These are phyloP conservation scores for Vaccinium vitisidaea DNA, from an alignment of 148 eudicot genomes.

Conservation along the genomic window DNA sequence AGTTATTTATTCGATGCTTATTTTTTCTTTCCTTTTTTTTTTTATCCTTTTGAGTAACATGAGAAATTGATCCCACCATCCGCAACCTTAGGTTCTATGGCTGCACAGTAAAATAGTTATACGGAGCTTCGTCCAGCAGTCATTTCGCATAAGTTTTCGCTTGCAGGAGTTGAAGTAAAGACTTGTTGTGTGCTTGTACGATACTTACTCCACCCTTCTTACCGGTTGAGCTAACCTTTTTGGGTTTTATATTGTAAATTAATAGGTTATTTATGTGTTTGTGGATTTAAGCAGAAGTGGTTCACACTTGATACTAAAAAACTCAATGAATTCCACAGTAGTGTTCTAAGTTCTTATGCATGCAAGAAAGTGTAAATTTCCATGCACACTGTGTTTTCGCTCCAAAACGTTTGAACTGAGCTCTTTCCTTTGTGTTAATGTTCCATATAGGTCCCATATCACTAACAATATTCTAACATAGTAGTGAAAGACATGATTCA, in stretches of 20 bases:
- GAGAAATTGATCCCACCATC: not conserved
- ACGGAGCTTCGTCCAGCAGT: not conserved
- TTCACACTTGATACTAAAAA: not conserved
- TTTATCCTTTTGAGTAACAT: not conserved
- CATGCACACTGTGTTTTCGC: not conserved
- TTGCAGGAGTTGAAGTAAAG: not conserved
- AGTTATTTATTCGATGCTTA: not conserved
- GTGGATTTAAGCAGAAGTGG: not conserved
- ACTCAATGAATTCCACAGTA: not conserved
- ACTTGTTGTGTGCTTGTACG: not conserved
- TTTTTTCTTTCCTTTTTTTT: no score
- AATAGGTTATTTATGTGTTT: not conserved
- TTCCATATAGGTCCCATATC: not conserved
- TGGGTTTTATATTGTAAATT: no score
- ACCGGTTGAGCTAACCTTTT: no score
- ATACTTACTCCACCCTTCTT: not conserved
- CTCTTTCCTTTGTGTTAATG: not conserved
- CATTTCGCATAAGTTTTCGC: not conserved
- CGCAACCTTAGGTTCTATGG: not conserved
- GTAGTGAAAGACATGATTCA: not conserved
- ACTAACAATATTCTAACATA: not conserved
- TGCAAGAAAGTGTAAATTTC: not conserved
- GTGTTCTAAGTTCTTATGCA: not conserved
- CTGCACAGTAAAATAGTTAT: not conserved
- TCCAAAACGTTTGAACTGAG: not conserved